These are phyloP conservation scores for Flaveria floridana DNA, from an alignment of 140 eudicot genomes.

Conservation along the genomic window DNA sequence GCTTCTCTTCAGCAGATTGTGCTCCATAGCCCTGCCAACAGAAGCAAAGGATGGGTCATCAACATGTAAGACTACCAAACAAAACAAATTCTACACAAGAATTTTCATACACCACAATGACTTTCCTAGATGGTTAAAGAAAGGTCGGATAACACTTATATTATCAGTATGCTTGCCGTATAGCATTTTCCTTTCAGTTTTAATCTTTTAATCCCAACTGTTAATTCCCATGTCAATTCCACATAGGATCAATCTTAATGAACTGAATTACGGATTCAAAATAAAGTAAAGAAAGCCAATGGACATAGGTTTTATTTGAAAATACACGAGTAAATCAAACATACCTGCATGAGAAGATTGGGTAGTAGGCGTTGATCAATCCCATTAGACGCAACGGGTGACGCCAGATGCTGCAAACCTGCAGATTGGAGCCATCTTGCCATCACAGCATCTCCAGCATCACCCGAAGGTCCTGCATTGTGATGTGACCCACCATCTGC, in stretches of 20 bases:
- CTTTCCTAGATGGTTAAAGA: neutral
- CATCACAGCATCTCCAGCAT: slow-evolving; percentile 98
- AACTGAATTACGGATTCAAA: neutral
- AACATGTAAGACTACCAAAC: neutral
- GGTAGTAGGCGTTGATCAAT: slow-evolving; percentile 71
- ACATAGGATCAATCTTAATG: neutral
- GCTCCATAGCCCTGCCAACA: slow-evolving; percentile 87
- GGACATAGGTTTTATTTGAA: slow-evolving; percentile 7
- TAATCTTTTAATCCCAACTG: neutral
- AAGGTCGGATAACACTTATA: neutral
- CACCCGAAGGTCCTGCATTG: slow-evolving; percentile 54
- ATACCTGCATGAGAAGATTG: slow-evolving; percentile 95
- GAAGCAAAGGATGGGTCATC: slow-evolving; percentile 15
- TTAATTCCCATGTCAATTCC: neutral
- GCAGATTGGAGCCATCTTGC: slow-evolving; percentile 99
- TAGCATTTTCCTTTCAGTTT: neutral
- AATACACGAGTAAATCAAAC: neutral
- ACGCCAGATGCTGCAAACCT: slow-evolving; percentile 99
- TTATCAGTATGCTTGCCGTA: neutral
- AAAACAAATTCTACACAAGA: neutral
- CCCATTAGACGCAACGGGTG: slow-evolving; percentile 82
- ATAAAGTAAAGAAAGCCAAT: neutral
- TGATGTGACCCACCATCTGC: slow-evolving; percentile 52
- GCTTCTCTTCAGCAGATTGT: slow-evolving; percentile 97
- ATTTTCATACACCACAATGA: neutral